A percentile compares a stretch with the other conserved stretches of the same genome.
Conservation (phyloP, 495 filamentous ascomycete species). For the Pyrenula massariospora region DNA sequence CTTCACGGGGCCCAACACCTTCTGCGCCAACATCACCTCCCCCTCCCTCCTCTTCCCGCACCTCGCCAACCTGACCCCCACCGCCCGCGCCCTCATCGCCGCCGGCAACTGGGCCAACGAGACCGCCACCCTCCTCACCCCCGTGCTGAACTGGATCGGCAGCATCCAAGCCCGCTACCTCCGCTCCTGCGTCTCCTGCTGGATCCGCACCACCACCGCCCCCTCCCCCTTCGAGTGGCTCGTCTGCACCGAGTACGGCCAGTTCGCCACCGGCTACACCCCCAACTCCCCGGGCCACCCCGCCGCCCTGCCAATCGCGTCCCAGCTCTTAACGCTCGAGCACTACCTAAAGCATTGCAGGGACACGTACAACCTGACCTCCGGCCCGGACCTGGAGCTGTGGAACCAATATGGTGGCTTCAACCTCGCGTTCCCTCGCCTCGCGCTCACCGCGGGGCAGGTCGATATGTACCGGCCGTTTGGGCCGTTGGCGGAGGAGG, state of each 20-base stretch:
- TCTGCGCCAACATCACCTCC: slow-evolving; percentile 45
- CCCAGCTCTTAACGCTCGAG: neutral
- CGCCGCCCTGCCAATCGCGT: neutral
- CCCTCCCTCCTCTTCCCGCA: slow-evolving; percentile 30
- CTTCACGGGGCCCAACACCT: slow-evolving; percentile 32
- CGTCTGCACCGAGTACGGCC: slow-evolving; percentile 13
- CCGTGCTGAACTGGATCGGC: slow-evolving; percentile 55
- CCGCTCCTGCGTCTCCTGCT: neutral
- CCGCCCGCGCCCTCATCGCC: slow-evolving; percentile 30
- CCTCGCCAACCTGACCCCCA: slow-evolving; percentile 21
- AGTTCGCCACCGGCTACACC: neutral
- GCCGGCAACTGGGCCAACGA: slow-evolving; percentile 44
- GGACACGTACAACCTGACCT: slow-evolving; percentile 50
- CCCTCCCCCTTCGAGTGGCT: neutral
- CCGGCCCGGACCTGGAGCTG: slow-evolving; percentile 35
- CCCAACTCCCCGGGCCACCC: neutral
- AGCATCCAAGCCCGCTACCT: slow-evolving; percentile 38
- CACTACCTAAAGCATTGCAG: slow-evolving; percentile 29
- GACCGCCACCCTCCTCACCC: slow-evolving; percentile 31
- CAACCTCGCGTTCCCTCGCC: slow-evolving; percentile 46
- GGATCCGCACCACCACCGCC: neutral
- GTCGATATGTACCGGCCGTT: slow-evolving; percentile 60
- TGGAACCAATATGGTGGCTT: slow-evolving; percentile 66
- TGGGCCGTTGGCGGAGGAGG: slow-evolving; percentile 44
- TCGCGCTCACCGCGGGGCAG: slow-evolving; percentile 57